These are phyloP conservation scores for Cryphonectria japonica DNA, from an alignment of 2,329 filamentous ascomycete species.

Conservation along the genomic window DNA sequence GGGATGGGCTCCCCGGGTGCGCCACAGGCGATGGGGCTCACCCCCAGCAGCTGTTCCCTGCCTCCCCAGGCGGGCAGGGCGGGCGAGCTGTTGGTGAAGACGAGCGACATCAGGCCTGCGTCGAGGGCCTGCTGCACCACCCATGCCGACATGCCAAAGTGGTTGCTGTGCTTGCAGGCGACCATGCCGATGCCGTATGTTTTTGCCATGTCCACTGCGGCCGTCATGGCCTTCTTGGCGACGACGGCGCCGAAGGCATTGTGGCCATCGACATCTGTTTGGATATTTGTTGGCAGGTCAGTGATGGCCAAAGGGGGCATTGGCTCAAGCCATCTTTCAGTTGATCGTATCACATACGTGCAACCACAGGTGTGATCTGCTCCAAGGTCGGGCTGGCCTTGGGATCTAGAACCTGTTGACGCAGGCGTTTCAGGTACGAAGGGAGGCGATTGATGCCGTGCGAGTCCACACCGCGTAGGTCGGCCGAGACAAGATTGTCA, in stretches of 20 bases:
- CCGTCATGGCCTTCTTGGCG: slow-evolving; percentile 66
- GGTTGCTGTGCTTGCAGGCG: slow-evolving; percentile 75
- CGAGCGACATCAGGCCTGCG: slow-evolving; percentile 69
- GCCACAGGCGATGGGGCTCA: slow-evolving; percentile 75
- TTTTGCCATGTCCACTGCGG: slow-evolving; percentile 68
- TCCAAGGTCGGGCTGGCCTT: slow-evolving; percentile 60
- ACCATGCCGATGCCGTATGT: slow-evolving; percentile 75
- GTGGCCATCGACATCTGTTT: slow-evolving; percentile 57
- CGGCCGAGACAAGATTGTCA: slow-evolving; percentile 71
- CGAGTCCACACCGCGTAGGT: slow-evolving; percentile 78
- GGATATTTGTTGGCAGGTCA: not conserved
- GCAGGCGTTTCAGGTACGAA: slow-evolving; percentile 75
- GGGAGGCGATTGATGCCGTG: slow-evolving; percentile 80
- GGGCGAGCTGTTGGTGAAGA: slow-evolving; percentile 74
- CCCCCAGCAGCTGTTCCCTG: slow-evolving; percentile 69
- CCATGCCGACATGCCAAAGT: slow-evolving; percentile 85
- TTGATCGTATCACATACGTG: slow-evolving; percentile 33
- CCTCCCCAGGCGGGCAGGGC: slow-evolving; percentile 75
- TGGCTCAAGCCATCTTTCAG: not conserved
- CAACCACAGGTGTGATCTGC: slow-evolving; percentile 71
- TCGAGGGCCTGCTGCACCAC: slow-evolving; percentile 78
- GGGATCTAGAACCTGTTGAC: slow-evolving; percentile 69
- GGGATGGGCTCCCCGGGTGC: slow-evolving; percentile 65
- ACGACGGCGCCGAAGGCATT: slow-evolving; percentile 80
- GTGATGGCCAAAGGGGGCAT: not conserved